phyloP scores from a whole-genome alignment of 1,284 basidiomycete genomes.

The Xerocomus nothofagi region DNA sequence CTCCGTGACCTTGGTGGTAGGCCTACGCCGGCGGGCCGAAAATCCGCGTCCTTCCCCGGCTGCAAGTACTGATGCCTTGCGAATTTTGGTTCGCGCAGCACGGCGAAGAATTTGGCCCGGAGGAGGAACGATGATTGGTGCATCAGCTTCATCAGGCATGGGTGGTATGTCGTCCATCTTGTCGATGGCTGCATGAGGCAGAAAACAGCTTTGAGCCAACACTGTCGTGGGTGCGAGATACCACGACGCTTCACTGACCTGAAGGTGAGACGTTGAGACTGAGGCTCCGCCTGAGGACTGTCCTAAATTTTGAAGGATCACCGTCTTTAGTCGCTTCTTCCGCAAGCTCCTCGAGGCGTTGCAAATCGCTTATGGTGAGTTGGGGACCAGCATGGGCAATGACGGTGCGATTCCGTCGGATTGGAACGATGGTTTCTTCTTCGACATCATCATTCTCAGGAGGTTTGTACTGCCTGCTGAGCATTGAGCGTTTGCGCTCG shows the following conservation, averaged over 20 bases:
- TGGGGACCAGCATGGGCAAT: slow-evolving; percentile 65
- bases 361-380: slow-evolving; percentile 89
- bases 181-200: slow-evolving; percentile 52
- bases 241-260: slow-evolving; percentile 54
- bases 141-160: slow-evolving; percentile 77
- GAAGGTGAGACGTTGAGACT: slow-evolving; percentile 85
- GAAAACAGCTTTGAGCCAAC: slow-evolving; percentile 21
- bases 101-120: slow-evolving; percentile 90
- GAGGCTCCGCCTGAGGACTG: slow-evolving; percentile 81
- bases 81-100: slow-evolving; percentile 91
- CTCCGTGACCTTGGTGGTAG: slow-evolving; percentile 36
- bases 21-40: slow-evolving; percentile 39
- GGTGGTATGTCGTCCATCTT: slow-evolving; percentile 65
- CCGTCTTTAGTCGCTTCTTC: slow-evolving; percentile 83
- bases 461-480: slow-evolving; percentile 85
- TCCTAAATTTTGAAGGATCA: slow-evolving; percentile 83
- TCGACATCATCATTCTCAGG: slow-evolving; percentile 73
- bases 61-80: slow-evolving; percentile 79
- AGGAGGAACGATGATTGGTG: slow-evolving; percentile 85
- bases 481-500: slow-evolving; percentile 84
- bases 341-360: slow-evolving; percentile 89
- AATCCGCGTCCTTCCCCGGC: slow-evolving; percentile 78
- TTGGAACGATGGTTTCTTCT: slow-evolving; percentile 64
- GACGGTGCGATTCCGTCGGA: slow-evolving; percentile 67
- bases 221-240: slow-evolving; percentile 8